Evolutionary conservation across 257 asterid genomes (phyloP), one percentile per base, ranked within the genome.

Genomic region (Capsicum rhomboideum): DNA sequence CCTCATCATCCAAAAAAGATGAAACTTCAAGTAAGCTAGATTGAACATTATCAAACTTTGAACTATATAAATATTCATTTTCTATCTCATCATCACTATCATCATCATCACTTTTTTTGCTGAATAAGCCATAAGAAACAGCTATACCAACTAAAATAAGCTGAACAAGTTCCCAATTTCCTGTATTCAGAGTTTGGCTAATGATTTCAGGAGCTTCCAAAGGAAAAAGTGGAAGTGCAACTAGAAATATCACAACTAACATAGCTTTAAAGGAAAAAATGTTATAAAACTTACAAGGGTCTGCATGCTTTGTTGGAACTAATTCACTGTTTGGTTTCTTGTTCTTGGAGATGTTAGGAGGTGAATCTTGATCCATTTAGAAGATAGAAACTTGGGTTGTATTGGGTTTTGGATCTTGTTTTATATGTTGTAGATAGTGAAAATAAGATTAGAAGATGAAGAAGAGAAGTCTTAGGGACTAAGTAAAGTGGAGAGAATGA

Each of bases 131-230:
- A 44, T 97, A 97, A 40, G 99, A 97, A 68, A 97, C 98, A 17
- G 98, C 97, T 46, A 97, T 92, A 20, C 98, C 99, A 66, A 97
- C 98, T 74, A 93, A 92, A 80, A 97, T 82, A 34, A 97, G 94
- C 90, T 97, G 98, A 72, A 97, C 85, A 87, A 97, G 89, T 90
- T 97, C 99, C 98, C 98, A 95, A 59, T 92, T 91, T 80, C 92
- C 86, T 0, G 97, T 89, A 26, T 93, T 90, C 0, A 92, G 63
- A 49, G 90, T 84, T 85, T 92, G 96, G 91, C 82, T 94, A 23
- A 96, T 46, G 87, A 90, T 89, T 56, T 94, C 94, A 9, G 98
- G 98, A 20, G 94, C 87, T 29, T 88, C 83, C 0, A 95, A 88
- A 18, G 99, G 96, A 81, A 94, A 89, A 69, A 92, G 85, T 0